Evolutionary conservation across 2,329 filamentous ascomycete species (phyloP).

Genomic region (Alternaria infectoria): DNA sequence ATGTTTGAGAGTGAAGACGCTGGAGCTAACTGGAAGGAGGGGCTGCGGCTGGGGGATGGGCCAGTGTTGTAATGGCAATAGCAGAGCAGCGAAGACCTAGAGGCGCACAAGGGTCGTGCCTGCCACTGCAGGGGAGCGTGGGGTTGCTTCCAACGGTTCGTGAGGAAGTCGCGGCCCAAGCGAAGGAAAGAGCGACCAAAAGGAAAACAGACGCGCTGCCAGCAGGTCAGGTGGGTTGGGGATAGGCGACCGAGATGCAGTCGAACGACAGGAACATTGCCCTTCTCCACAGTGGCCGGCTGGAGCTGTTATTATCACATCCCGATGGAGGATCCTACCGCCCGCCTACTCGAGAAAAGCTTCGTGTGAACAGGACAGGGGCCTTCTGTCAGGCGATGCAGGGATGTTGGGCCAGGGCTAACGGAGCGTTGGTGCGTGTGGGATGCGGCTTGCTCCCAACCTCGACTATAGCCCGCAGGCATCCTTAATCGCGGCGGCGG

Average conservation of each 20-base stretch:
- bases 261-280: neutral
- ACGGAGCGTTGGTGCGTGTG: slow-evolving; percentile 29
- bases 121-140: slow-evolving; percentile 31
- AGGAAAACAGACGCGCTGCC: slow-evolving; percentile 12
- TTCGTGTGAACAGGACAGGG: slow-evolving; percentile 20
- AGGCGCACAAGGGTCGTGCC: slow-evolving; percentile 41
- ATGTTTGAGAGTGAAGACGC: slow-evolving; percentile 8
- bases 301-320: slow-evolving; percentile 20
- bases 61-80: slow-evolving; percentile 21
- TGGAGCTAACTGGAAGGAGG: slow-evolving; percentile 14
- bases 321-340: slow-evolving; percentile 17
- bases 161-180: slow-evolving; percentile 29
- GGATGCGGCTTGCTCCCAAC: slow-evolving; percentile 20
- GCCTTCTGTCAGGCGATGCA: slow-evolving; percentile 25
- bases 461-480: slow-evolving; percentile 7
- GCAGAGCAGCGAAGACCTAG: slow-evolving; percentile 22
- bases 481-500: slow-evolving; percentile 29
- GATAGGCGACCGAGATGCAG: neutral
- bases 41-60: slow-evolving; percentile 12
- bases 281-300: slow-evolving; percentile 1
- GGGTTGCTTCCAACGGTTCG: slow-evolving; percentile 37
- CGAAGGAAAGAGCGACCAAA: slow-evolving; percentile 30
- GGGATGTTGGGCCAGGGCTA: slow-evolving; percentile 27
- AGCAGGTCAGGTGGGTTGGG: neutral
- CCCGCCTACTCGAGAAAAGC: slow-evolving; percentile 18